A percentile compares a stretch with the other conserved stretches of the same genome.
Conservation (phyloP, 2,329 filamentous ascomycete genomes). For the Rutstroemia sp. region DNA sequence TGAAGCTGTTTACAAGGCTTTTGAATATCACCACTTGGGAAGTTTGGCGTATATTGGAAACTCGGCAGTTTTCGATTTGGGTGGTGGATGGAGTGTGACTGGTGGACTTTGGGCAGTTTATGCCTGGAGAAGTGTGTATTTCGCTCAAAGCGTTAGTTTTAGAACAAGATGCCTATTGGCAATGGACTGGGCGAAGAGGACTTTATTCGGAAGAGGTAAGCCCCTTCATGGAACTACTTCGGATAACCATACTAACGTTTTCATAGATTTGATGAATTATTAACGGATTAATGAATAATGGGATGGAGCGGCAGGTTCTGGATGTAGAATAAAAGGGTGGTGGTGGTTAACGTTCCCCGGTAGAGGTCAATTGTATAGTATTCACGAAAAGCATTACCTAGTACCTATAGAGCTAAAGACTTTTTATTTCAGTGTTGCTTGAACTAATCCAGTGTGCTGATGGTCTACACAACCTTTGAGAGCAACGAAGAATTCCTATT, state of each 20-base stretch:
- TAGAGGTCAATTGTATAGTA: too few relatives aligned
- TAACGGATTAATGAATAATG: neutral
- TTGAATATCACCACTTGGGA: slow-evolving; percentile 88
- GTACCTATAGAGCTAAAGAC: too few relatives aligned
- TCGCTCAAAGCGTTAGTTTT: slow-evolving; percentile 93
- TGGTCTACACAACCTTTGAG: too few relatives aligned
- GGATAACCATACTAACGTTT: slow-evolving; percentile 3
- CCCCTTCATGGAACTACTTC: neutral
- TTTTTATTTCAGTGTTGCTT: too few relatives aligned
- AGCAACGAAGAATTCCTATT: too few relatives aligned
- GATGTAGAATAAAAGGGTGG: too few relatives aligned
- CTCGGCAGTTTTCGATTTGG: slow-evolving; percentile 87
- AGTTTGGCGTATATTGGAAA: slow-evolving; percentile 94
- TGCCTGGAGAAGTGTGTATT: slow-evolving; percentile 93
- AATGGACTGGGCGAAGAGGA: slow-evolving; percentile 99
- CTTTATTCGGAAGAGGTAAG: slow-evolving; percentile 85
- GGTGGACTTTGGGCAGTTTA: slow-evolving; percentile 92
- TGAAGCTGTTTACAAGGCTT: slow-evolving; percentile 86
- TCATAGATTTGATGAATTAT: slow-evolving; percentile 17
- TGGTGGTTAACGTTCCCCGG: too few relatives aligned
- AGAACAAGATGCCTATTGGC: slow-evolving; percentile 81
- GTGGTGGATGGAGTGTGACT: slow-evolving; percentile 65
- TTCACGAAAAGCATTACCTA: too few relatives aligned
- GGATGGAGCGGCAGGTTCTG: too few relatives aligned
- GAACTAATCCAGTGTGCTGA: too few relatives aligned